Base-by-base conservation (phyloP, 495 filamentous ascomycete species). In the Schizothecium vesticola region DNA sequence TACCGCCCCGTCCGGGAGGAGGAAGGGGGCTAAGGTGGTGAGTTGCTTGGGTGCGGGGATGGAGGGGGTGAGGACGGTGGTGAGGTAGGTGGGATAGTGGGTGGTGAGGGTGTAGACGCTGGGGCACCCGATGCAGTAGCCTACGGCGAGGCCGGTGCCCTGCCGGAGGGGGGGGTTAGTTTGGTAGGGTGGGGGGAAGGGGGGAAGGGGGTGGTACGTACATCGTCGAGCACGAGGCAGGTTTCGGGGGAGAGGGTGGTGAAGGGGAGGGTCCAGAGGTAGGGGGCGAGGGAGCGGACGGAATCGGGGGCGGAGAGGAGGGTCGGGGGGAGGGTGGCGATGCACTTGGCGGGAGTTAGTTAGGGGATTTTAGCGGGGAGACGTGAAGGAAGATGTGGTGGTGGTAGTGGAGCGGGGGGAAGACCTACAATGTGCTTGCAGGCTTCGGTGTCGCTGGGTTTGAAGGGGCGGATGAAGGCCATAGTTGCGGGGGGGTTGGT, bases 221-320 rank as follows among this genome's bases (percentile, higher is more conserved):
- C 33, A 67, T 80, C 77, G 73, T 80, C 79, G 5, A 82, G 75
- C 8, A 82, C 74, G 69, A 80, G 75, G 73, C 76, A 78, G 67
- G 70, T 70, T 1, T 56, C 22, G 0, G 80, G 80, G 56, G 64
- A 76, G 65, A 82, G 77, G 64, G 74, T 71, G 26, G 78, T 81
- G 73, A 79, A 82, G 8, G 73, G 80, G 56, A 81, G 78, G 16
- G 78, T 80, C 80, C 80, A 82, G 72, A 81, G 68, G 71, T 82
- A 82, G 19, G 80, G 80, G 7, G 79, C 72, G 51, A 80, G 70
- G 56, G 70, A 59, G 58, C 66, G 51, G 36, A 71, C 77, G 28
- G 36, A 65, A 1, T 66, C 55, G 28, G 75, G 75, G 29, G 72
- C 51, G 29, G 70, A 26, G n/a, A 67, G 10, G 28, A 78, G 76